Percentiles rank a stretch among this genome's conserved stretches.
phyloP scores from a whole-genome alignment of 768 basidiomycete genomes.

The Imleria badia region DNA sequence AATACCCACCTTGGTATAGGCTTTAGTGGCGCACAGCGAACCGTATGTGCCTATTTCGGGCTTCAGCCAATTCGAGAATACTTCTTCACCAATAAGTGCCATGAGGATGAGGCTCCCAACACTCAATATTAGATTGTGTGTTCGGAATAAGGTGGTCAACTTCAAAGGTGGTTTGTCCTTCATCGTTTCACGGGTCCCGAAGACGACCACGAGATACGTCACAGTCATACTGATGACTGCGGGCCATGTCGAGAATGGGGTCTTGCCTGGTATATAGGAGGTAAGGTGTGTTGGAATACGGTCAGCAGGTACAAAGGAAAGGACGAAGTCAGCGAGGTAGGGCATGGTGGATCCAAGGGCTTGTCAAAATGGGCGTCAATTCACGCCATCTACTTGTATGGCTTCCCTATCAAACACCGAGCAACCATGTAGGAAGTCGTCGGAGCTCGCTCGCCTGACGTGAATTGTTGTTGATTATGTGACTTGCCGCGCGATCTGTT shows the following conservation, averaged over 20 bases:
- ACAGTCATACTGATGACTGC: slow-evolving; percentile 66
- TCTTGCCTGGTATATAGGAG: slow-evolving; percentile 69
- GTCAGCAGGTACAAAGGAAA: slow-evolving; percentile 49
- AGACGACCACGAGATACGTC: slow-evolving; percentile 83
- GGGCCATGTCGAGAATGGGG: slow-evolving; percentile 76
- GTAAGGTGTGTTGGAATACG: slow-evolving; percentile 56
- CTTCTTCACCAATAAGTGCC: slow-evolving; percentile 82
- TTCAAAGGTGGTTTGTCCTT: slow-evolving; percentile 66
- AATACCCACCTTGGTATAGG: slow-evolving; percentile 80
- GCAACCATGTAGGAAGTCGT: background rate
- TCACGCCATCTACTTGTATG: slow-evolving; percentile 10
- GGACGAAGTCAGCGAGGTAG: slow-evolving; percentile 67
- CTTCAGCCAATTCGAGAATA: slow-evolving; percentile 73
- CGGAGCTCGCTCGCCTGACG: background rate
- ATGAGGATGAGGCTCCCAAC: slow-evolving; percentile 77
- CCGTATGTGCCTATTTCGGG: slow-evolving; percentile 73
- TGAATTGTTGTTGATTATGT: background rate
- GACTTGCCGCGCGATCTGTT: background rate
- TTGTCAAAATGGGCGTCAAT: background rate
- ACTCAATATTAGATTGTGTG: slow-evolving; percentile 86
- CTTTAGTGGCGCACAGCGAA: slow-evolving; percentile 65
- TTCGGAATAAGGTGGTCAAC: slow-evolving; percentile 77
- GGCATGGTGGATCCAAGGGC: slow-evolving; percentile 46
- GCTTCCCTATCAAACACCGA: background rate
- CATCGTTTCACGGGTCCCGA: slow-evolving; percentile 81